A percentile compares a stretch with the other conserved stretches of the same genome.
Conservation (phyloP, 2,329 filamentous ascomycete species). For the Penicillium concentricum region DNA sequence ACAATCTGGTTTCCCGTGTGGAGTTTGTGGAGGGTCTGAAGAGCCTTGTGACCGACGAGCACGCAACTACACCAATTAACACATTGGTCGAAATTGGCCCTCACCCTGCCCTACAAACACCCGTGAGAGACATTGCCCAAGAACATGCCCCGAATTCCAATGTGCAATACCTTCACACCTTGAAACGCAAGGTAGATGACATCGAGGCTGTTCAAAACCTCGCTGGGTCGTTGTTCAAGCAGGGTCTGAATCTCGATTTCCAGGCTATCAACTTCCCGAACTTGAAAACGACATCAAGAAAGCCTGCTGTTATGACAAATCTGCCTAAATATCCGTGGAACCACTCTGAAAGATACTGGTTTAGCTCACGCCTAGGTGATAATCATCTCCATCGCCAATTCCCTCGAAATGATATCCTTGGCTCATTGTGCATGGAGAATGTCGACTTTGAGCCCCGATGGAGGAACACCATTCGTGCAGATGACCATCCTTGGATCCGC, state of each 20-base stretch:
- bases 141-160: slow-evolving; percentile 4
- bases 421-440: slow-evolving; percentile 19
- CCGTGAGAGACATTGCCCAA: slow-evolving; percentile 17
- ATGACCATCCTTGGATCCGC: slow-evolving; percentile 24
- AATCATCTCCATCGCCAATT: slow-evolving; percentile 20
- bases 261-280: slow-evolving; percentile 23
- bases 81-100: slow-evolving; percentile 23
- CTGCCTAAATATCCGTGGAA: slow-evolving; percentile 25
- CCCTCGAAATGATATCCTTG: slow-evolving; percentile 19
- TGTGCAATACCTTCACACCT: slow-evolving; percentile 19
- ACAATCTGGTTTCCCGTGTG: slow-evolving; percentile 22
- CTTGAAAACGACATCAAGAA: background rate
- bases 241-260: slow-evolving; percentile 18
- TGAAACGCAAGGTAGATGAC: slow-evolving; percentile 17
- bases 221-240: slow-evolving; percentile 17
- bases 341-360: slow-evolving; percentile 22
- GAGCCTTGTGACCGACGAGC: slow-evolving; percentile 8
- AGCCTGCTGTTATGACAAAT: slow-evolving; percentile 18
- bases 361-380: slow-evolving; percentile 13
- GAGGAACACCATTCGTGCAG: slow-evolving; percentile 23
- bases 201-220: slow-evolving; percentile 20
- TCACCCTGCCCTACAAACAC: slow-evolving; percentile 21
- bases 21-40: slow-evolving; percentile 22
- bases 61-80: slow-evolving; percentile 2
- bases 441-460: slow-evolving; percentile 24